Evolutionary conservation across 2,329 filamentous ascomycete genomes (phyloP).

Genomic region (Camillea tinctor): DNA sequence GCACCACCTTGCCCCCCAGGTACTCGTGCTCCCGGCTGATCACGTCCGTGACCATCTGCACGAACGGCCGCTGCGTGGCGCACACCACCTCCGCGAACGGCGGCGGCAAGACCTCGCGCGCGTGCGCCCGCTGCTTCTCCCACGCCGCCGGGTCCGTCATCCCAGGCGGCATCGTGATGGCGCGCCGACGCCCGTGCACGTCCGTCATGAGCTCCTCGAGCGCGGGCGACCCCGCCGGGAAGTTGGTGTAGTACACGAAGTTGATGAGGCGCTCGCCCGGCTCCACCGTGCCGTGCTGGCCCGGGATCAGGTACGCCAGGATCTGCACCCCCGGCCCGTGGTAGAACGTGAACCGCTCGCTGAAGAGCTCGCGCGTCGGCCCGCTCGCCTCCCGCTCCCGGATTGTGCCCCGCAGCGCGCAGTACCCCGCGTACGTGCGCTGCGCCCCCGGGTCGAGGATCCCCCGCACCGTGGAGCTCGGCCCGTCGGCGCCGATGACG

Average conservation of each 20-base stretch:
- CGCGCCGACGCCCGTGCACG: conserved; percentile 28
- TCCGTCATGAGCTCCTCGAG: conserved; percentile 37
- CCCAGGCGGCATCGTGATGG: conserved; percentile 39
- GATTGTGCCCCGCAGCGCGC: conserved; percentile 42
- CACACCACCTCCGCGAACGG: conserved; percentile 41
- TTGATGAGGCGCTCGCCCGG: conserved; percentile 42
- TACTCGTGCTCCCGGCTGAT: conserved; percentile 35
- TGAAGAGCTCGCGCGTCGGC: conserved; percentile 33
- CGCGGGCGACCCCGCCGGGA: conserved; percentile 32
- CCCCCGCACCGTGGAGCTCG: conserved; percentile 38
- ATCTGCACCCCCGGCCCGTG: conserved; percentile 39
- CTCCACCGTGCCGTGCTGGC: conserved; percentile 36
- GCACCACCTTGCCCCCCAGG: conserved; percentile 36
- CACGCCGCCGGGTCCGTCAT: conserved; percentile 32
- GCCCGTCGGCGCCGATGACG: conserved; percentile 44
- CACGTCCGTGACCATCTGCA: conserved; percentile 41
- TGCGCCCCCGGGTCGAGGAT: conserved; percentile 31
- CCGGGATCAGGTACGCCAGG: conserved; percentile 43
- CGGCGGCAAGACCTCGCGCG: conserved; percentile 35
- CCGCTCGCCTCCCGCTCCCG: conserved; percentile 37
- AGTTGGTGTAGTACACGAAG: conserved; percentile 46
- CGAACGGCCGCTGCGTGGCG: conserved; percentile 39
- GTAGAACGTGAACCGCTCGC: conserved; percentile 41
- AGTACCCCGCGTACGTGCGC: conserved; percentile 39
- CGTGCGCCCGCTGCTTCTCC: conserved; percentile 34